These are phyloP conservation scores for Coemansia sp. DNA, from an alignment of 192 early-diverging fungal species.

Conservation along the genomic window DNA sequence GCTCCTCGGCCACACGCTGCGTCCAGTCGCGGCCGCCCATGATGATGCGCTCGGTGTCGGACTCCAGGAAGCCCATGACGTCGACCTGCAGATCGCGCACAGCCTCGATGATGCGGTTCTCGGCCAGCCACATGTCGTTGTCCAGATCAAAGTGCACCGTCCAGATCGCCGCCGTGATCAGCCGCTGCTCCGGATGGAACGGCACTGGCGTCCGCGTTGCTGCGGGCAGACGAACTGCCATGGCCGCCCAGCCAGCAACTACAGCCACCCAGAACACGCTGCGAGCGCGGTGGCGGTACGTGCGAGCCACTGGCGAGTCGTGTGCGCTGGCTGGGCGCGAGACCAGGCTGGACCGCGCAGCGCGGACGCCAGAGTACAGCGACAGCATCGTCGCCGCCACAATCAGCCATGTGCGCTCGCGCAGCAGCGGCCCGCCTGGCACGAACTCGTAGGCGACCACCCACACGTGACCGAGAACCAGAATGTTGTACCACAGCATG, in stretches of 20 bases:
- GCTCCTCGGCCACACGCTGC: constrained; percentile 73
- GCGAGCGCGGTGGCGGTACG: constrained; percentile 19
- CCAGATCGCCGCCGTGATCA: constrained; percentile 78
- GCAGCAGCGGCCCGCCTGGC: constrained; percentile 66
- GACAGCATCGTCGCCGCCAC: constrained; percentile 60
- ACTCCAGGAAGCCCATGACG: constrained; percentile 79
- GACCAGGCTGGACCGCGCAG: constrained; percentile 36
- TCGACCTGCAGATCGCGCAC: constrained; percentile 76
- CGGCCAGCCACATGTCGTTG: constrained; percentile 82
- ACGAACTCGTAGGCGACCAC: constrained; percentile 83
- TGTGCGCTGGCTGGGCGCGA: not conserved
- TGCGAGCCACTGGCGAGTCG: not conserved
- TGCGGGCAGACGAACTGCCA: constrained; percentile 54
- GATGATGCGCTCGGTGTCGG: constrained; percentile 74
- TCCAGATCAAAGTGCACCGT: constrained; percentile 84
- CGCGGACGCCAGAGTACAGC: constrained; percentile 56
- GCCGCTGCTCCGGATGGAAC: constrained; percentile 60
- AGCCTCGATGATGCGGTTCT: constrained; percentile 65
- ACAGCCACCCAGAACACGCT: constrained; percentile 11
- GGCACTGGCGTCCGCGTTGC: constrained; percentile 56
- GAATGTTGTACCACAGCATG: constrained; percentile 65
- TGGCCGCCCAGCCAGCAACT: constrained; percentile 31
- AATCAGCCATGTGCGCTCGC: constrained; percentile 74
- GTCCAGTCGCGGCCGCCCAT: constrained; percentile 83
- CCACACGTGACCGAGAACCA: constrained; percentile 75